A percentile compares a stretch with the other conserved stretches of the same genome.
Evolutionary conservation across 306 rosid genomes (phyloP).

Genomic region (Malus orientalis): DNA sequence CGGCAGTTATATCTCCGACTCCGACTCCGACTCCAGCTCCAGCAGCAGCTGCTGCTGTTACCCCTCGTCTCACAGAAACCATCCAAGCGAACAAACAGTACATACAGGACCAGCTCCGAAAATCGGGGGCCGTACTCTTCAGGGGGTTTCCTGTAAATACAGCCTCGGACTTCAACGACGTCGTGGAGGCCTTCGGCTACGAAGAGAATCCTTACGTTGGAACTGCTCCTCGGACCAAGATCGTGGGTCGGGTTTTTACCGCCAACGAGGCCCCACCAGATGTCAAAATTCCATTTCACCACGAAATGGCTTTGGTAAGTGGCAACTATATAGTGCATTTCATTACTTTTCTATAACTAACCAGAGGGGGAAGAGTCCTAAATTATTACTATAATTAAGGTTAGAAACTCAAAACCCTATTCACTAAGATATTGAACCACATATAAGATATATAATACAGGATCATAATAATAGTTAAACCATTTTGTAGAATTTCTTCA

Average conservation of each 20-base stretch:
- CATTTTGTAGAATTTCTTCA: no score
- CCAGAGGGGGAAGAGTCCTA: no score
- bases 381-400: no score
- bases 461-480: no score
- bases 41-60: slow-evolving; percentile 6
- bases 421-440: no score
- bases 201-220: slow-evolving; percentile 87
- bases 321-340: no score
- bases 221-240: slow-evolving; percentile 67
- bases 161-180: slow-evolving; percentile 67
- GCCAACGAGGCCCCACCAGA: slow-evolving; percentile 93
- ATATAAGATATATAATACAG: no score
- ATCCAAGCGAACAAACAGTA: slow-evolving; percentile 34
- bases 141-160: slow-evolving; percentile 47
- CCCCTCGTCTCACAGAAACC: slow-evolving; percentile 18
- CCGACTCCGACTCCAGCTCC: slow-evolving; percentile 28
- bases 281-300: slow-evolving; percentile 80
- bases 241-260: slow-evolving; percentile 77
- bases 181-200: slow-evolving; percentile 67
- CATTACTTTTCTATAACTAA: no score
- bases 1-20: slow-evolving; percentile 22
- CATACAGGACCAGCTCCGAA: slow-evolving; percentile 42
- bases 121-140: slow-evolving; percentile 62
- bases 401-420: no score
- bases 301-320: slow-evolving; percentile 73